These are phyloP conservation scores for Mucor ambiguus DNA, from an alignment of 371 early-diverging fungal species.

Conservation along the genomic window DNA sequence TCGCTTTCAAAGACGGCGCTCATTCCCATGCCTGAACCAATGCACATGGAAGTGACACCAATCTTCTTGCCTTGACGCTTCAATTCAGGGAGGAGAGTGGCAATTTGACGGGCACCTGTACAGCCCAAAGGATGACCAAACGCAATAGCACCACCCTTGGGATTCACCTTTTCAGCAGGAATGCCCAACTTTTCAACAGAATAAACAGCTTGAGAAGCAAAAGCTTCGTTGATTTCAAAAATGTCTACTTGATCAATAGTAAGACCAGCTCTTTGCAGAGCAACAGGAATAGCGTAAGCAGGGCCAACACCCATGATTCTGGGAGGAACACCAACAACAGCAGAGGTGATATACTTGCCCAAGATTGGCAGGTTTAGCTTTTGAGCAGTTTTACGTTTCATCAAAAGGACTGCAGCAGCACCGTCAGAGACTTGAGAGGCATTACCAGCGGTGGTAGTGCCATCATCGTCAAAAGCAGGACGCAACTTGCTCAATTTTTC, in stretches of 20 bases:
- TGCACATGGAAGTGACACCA: constrained; percentile 94
- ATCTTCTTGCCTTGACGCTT: constrained; percentile 82
- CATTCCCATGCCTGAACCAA: constrained; percentile 98
- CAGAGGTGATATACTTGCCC: constrained; percentile 89
- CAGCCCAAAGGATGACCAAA: constrained; percentile 65
- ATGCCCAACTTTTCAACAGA: constrained; percentile 86
- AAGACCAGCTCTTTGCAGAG: constrained; percentile 83
- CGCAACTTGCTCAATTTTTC: constrained; percentile 84
- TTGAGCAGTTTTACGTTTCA: constrained; percentile 92
- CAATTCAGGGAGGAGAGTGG: constrained; percentile 93
- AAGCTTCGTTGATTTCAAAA: constrained; percentile 96
- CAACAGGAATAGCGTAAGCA: constrained; percentile 94
- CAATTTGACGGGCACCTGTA: constrained; percentile 97
- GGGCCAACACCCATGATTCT: constrained; percentile 96
- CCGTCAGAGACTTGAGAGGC: constrained; percentile 99
- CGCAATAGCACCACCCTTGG: constrained; percentile 97
- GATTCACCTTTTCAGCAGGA: constrained; percentile 91
- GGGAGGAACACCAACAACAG: constrained; percentile 90
- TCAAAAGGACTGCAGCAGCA: constrained; percentile 95
- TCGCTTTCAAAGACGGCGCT: constrained; percentile 85
- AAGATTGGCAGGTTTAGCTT: constrained; percentile 84
- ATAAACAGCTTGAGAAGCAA: constrained; percentile 97
- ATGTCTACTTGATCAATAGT: constrained; percentile 75
- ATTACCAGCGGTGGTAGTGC: constrained; percentile 96
- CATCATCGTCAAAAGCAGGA: constrained; percentile 84